Conservation (phyloP, 169 alveolate species). For the Plasmodium coatneyi region DNA sequence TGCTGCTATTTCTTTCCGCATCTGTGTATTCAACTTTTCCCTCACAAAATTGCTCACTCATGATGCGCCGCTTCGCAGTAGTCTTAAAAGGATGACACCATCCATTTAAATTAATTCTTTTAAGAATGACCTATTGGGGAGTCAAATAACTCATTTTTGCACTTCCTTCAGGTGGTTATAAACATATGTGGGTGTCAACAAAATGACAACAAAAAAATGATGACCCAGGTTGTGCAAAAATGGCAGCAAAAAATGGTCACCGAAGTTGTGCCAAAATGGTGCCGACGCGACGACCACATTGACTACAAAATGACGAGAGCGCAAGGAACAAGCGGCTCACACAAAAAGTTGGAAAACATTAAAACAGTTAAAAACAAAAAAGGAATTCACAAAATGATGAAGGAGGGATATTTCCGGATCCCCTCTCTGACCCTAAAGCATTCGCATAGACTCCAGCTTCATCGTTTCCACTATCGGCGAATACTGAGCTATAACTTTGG, state of each 20-base stretch:
- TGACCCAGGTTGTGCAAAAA: too few species aligned
- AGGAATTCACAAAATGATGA: not conserved
- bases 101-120: not conserved
- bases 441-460: slow-evolving; percentile 35
- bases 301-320: not conserved
- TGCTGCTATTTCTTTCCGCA: not conserved
- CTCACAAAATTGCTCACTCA: not conserved
- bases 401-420: not conserved
- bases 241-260: not conserved
- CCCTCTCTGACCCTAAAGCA: not conserved
- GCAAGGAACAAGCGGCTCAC: not conserved
- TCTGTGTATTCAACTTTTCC: not conserved
- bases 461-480: slow-evolving; percentile 62
- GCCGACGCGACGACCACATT: not conserved
- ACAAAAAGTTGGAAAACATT: not conserved
- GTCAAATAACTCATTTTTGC: not conserved
- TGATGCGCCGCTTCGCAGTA: not conserved
- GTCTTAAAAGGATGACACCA: not conserved
- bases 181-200: not conserved
- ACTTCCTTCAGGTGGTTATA: not conserved
- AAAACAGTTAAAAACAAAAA: slow-evolving; percentile 6
- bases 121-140: not conserved
- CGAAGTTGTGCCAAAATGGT: not conserved
- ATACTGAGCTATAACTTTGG: slow-evolving; percentile 82
- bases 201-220: not conserved